Conservation (phyloP, 495 filamentous ascomycete genomes). For the Pseudevernia furfuracea region DNA sequence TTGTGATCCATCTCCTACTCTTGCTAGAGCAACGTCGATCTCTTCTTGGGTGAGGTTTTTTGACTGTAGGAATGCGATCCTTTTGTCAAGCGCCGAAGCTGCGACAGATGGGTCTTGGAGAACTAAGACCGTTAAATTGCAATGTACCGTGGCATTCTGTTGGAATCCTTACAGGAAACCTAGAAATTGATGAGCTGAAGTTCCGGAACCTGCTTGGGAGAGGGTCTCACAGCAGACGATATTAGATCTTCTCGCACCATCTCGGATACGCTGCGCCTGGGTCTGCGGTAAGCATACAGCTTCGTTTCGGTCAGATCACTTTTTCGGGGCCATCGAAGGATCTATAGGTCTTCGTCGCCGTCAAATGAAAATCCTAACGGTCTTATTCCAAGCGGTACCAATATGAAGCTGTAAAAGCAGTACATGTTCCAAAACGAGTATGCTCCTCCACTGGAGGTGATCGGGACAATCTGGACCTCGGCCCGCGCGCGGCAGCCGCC, state of each 20-base stretch:
- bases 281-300: not conserved
- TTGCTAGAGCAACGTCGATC: slow-evolving; percentile 72
- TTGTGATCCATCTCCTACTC: slow-evolving; percentile 53
- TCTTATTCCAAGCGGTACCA: not conserved
- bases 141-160: slow-evolving; percentile 9
- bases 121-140: slow-evolving; percentile 45
- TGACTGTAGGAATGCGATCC: slow-evolving; percentile 85
- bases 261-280: slow-evolving; percentile 21
- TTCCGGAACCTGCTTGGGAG: not conserved
- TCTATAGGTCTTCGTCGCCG: not conserved
- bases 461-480: slow-evolving; percentile 13
- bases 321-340: not conserved
- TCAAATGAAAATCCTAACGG: not conserved
- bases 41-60: slow-evolving; percentile 98
- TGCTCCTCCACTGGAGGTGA: not conserved
- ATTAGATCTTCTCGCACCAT: slow-evolving; percentile 85
- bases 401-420: not conserved
- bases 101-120: slow-evolving; percentile 88
- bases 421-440: not conserved
- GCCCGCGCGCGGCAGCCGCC: slow-evolving; percentile 11
- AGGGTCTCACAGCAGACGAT: slow-evolving; percentile 61
- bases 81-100: slow-evolving; percentile 84
- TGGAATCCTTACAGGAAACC: slow-evolving; percentile 42
- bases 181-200: slow-evolving; percentile 37
- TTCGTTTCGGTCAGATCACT: not conserved